phyloP scores from a whole-genome alignment of 768 basidiomycete genomes.

The Lepiota venenata region DNA sequence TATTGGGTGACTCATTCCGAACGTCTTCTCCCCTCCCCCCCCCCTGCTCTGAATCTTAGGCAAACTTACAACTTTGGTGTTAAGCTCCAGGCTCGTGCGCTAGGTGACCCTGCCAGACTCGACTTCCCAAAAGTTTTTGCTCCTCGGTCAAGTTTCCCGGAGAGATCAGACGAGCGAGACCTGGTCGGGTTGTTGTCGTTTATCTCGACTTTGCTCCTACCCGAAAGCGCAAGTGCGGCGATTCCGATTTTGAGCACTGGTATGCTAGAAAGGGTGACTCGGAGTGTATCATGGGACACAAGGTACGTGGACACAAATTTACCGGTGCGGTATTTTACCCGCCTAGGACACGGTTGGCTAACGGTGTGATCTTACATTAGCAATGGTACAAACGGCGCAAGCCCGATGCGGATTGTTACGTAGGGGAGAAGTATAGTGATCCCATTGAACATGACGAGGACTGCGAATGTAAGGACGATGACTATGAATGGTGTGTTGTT shows the following conservation, averaged over 20 bases:
- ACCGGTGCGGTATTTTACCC: background rate
- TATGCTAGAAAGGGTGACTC: constrained; percentile 64
- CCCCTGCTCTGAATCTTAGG: constrained; percentile 46
- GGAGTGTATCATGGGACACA: constrained; percentile 93
- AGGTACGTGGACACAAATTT: constrained; percentile 43
- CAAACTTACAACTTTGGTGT: constrained; percentile 64
- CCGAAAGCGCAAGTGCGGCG: constrained; percentile 62
- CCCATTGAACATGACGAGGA: constrained; percentile 80
- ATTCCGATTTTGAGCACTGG: constrained; percentile 83
- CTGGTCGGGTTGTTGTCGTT: constrained; percentile 67
- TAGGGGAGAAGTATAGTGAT: constrained; percentile 87
- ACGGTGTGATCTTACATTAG: constrained; percentile 32
- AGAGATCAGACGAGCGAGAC: constrained; percentile 47
- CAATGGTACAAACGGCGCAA: constrained; percentile 95
- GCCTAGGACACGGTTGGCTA: background rate
- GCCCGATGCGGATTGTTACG: constrained; percentile 78
- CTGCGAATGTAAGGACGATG: constrained; percentile 81
- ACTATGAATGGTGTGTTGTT: constrained; percentile 82
- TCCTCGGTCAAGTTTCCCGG: constrained; percentile 75
- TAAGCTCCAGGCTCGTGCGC: constrained; percentile 63
- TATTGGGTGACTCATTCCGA: too few species aligned
- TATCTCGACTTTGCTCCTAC: constrained; percentile 81
- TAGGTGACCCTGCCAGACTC: constrained; percentile 94
- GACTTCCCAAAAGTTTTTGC: constrained; percentile 93
- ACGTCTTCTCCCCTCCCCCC: too few species aligned